phyloP scores from a whole-genome alignment of 1,284 basidiomycete genomes.

The Cryptococcus sp. region DNA sequence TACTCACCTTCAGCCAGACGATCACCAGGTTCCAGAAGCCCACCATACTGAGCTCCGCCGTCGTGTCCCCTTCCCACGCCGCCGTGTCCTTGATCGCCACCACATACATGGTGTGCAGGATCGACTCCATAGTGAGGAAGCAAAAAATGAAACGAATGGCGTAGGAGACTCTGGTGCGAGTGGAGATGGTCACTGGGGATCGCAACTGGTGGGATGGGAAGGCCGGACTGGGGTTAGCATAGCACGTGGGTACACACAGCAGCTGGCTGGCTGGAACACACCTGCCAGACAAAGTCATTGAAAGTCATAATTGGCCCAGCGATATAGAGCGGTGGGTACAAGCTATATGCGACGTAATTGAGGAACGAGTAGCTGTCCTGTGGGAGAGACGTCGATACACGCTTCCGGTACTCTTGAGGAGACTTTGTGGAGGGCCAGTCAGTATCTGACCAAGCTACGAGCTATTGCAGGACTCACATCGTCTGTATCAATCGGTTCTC shows the following conservation, averaged over 20 bases:
- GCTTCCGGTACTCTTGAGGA: slow-evolving; percentile 50
- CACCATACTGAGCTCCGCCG: slow-evolving; percentile 83
- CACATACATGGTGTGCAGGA: slow-evolving; percentile 93
- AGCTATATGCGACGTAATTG: slow-evolving; percentile 68
- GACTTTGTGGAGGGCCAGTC: slow-evolving; percentile 2
- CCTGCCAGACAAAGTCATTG: slow-evolving; percentile 92
- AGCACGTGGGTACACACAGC: neutral
- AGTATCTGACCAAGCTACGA: neutral
- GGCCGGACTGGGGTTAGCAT: neutral
- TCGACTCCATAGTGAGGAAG: slow-evolving; percentile 81
- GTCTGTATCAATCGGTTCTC: neutral
- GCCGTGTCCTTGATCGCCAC: slow-evolving; percentile 90
- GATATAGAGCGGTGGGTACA: slow-evolving; percentile 92
- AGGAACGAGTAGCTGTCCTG: slow-evolving; percentile 56
- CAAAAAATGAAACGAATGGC: slow-evolving; percentile 67
- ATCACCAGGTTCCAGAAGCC: slow-evolving; percentile 97
- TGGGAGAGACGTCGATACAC: slow-evolving; percentile 55
- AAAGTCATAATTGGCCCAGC: slow-evolving; percentile 96
- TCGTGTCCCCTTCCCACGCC: slow-evolving; percentile 61
- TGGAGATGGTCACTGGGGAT: slow-evolving; percentile 53
- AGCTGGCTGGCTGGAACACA: slow-evolving; percentile 45
- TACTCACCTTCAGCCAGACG: slow-evolving; percentile 88
- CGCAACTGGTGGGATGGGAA: slow-evolving; percentile 28
- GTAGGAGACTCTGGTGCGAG: slow-evolving; percentile 55
- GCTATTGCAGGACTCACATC: neutral